A percentile compares a stretch with the other conserved stretches of the same genome.
Evolutionary conservation across 352 stramenopile species (phyloP).

Genomic region (Globisporangium middletonii): DNA sequence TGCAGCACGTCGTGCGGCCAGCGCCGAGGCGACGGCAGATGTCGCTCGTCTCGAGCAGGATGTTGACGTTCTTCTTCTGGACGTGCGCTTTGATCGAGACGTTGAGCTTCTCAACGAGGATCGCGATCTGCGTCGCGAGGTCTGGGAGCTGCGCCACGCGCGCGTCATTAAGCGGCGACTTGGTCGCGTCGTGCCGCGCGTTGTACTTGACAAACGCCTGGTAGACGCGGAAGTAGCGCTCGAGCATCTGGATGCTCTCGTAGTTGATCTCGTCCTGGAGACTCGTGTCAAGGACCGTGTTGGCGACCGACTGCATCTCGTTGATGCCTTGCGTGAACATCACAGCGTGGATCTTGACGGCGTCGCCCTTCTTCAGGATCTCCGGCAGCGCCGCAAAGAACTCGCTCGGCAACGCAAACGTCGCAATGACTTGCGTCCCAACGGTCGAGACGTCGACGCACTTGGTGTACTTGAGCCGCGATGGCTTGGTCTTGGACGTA

Average conservation of each 20-base stretch:
- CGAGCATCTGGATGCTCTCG: constrained; percentile 61
- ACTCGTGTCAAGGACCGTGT: constrained; percentile 77
- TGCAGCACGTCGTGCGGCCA: constrained; percentile 94
- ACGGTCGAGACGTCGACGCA: constrained; percentile 60
- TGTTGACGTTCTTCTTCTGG: constrained; percentile 85
- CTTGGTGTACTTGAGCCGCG: constrained; percentile 63
- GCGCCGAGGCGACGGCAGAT: constrained; percentile 89
- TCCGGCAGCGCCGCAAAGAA: constrained; percentile 52
- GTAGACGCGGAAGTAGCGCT: constrained; percentile 76
- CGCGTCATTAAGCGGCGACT: constrained; percentile 13
- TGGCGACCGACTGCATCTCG: constrained; percentile 91
- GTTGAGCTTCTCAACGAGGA: constrained; percentile 53
- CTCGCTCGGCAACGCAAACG: constrained; percentile 55
- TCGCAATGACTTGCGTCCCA: constrained; percentile 55
- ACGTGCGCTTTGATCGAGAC: constrained; percentile 50
- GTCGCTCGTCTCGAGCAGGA: constrained; percentile 82
- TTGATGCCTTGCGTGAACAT: constrained; percentile 92
- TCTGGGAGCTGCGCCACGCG: constrained; percentile 34
- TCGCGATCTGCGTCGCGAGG: constrained; percentile 52
- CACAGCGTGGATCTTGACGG: constrained; percentile 69
- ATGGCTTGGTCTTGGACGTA: constrained; percentile 31
- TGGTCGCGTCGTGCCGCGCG: constrained; percentile 8
- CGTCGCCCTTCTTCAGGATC: constrained; percentile 57
- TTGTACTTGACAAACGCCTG: constrained; percentile 47
- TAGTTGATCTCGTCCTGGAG: constrained; percentile 84